phyloP scores from a whole-genome alignment of 139 green algal species.

The Picochlorum sp. region DNA sequence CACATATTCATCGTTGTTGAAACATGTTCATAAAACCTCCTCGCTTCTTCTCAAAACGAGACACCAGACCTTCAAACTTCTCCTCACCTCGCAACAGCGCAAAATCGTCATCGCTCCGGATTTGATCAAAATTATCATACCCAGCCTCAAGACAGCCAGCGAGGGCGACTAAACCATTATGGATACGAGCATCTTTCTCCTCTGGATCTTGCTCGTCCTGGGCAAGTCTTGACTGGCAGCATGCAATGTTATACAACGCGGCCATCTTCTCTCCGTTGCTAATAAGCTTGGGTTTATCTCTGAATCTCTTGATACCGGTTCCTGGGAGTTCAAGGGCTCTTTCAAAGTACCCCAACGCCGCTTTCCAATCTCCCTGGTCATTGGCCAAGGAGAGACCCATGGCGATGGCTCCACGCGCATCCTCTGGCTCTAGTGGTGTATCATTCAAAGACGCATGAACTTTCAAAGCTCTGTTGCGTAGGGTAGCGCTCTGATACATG shows the following conservation, averaged over 20 bases:
- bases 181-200: constrained; percentile 11
- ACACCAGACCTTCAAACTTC: constrained; percentile 55
- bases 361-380: constrained; percentile 24
- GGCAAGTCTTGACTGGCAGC: constrained; percentile 53
- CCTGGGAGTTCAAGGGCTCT: constrained; percentile 60
- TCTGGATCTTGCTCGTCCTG: constrained; percentile 13
- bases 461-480: too few species aligned
- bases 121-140: constrained; percentile 54
- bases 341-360: constrained; percentile 62
- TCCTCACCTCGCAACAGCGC: constrained; percentile 40
- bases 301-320: constrained; percentile 66
- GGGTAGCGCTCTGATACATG: too few species aligned
- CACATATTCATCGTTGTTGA: background rate
- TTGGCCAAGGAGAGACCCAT: constrained; percentile 27
- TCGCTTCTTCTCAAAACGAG: constrained; percentile 19
- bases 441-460: too few species aligned
- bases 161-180: constrained; percentile 48
- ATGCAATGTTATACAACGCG: constrained; percentile 78
- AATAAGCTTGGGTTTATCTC: constrained; percentile 66
- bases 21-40: constrained; percentile 25
- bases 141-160: constrained; percentile 55
- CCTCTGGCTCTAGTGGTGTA: constrained; percentile 3
- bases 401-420: constrained; percentile 31
- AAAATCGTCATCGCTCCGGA: constrained; percentile 65
- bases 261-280: constrained; percentile 61